Conservation (phyloP, 2,329 filamentous ascomycete genomes). For the Bipolaris victoriae region DNA sequence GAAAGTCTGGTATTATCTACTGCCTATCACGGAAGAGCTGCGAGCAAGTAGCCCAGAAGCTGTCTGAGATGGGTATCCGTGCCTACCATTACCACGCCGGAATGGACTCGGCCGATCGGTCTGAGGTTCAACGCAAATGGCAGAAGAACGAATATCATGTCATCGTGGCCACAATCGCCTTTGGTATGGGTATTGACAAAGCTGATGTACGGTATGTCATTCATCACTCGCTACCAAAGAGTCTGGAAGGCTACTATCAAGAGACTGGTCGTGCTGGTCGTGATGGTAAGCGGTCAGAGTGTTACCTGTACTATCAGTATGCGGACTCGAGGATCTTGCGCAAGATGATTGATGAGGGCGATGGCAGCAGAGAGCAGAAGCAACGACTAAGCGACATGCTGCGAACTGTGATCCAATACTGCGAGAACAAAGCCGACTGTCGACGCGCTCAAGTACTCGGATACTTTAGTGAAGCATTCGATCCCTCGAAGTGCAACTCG, state of each 20-base stretch:
- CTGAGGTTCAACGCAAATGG: constrained; percentile 77
- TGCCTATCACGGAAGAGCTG: constrained; percentile 85
- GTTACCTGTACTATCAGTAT: constrained; percentile 88
- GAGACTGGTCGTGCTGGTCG: constrained; percentile 94
- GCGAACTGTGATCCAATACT: constrained; percentile 81
- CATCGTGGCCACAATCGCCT: constrained; percentile 97
- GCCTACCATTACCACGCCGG: constrained; percentile 87
- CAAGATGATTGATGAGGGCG: constrained; percentile 82
- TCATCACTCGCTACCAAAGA: constrained; percentile 91
- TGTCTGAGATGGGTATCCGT: constrained; percentile 69
- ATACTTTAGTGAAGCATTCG: constrained; percentile 93
- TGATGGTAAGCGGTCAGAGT: constrained; percentile 85
- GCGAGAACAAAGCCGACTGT: constrained; percentile 87
- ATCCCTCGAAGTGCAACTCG: constrained; percentile 70
- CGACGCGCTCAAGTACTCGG: constrained; percentile 83
- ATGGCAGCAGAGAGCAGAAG: constrained; percentile 79
- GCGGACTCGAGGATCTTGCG: constrained; percentile 75
- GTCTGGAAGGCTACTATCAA: constrained; percentile 96
- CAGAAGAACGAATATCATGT: constrained; percentile 80
- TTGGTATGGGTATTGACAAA: constrained; percentile 99
- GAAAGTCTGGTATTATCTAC: constrained; percentile 89
- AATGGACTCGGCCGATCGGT: constrained; percentile 72
- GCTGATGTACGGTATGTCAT: constrained; percentile 95
- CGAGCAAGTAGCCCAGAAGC: constrained; percentile 75
- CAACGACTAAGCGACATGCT: constrained; percentile 85